Conservation (phyloP, 2,329 filamentous ascomycete genomes). For the Aspergillus pseudoglaucus region DNA sequence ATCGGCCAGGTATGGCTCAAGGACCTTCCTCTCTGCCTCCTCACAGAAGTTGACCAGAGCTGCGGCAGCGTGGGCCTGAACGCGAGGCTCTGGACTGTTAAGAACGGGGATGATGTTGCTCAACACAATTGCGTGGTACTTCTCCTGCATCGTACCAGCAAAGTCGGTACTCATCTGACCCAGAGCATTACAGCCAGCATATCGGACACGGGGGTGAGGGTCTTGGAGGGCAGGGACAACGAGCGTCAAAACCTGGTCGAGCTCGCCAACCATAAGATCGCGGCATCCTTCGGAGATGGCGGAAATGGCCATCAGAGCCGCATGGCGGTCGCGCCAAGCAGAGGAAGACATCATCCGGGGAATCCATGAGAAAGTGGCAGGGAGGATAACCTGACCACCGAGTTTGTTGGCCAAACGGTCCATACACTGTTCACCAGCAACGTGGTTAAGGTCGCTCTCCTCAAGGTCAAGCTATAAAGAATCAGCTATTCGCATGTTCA, state of each 20-base stretch:
- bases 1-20: constrained; percentile 89
- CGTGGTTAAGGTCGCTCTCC: constrained; percentile 94
- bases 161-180: constrained; percentile 99
- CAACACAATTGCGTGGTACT: constrained; percentile 82
- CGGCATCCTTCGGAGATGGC: constrained; percentile 96
- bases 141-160: constrained; percentile 93
- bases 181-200: constrained; percentile 96
- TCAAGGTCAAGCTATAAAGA: constrained; percentile 70
- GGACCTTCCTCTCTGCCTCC: constrained; percentile 83
- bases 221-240: constrained; percentile 90
- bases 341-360: constrained; percentile 95
- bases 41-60: constrained; percentile 98
- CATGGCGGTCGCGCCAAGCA: constrained; percentile 90
- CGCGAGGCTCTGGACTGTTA: constrained; percentile 80
- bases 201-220: constrained; percentile 86
- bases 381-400: constrained; percentile 84
- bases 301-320: constrained; percentile 96
- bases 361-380: constrained; percentile 93
- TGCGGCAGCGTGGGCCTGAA: constrained; percentile 95
- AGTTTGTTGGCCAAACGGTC: constrained; percentile 95
- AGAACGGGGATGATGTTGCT: constrained; percentile 89
- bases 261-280: constrained; percentile 89
- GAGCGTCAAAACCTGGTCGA: constrained; percentile 87
- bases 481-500: constrained; percentile 14
- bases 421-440: constrained; percentile 97